Base-by-base conservation (phyloP, 1,284 basidiomycete genomes). In the Microbotryum silenes-acaulis region DNA sequence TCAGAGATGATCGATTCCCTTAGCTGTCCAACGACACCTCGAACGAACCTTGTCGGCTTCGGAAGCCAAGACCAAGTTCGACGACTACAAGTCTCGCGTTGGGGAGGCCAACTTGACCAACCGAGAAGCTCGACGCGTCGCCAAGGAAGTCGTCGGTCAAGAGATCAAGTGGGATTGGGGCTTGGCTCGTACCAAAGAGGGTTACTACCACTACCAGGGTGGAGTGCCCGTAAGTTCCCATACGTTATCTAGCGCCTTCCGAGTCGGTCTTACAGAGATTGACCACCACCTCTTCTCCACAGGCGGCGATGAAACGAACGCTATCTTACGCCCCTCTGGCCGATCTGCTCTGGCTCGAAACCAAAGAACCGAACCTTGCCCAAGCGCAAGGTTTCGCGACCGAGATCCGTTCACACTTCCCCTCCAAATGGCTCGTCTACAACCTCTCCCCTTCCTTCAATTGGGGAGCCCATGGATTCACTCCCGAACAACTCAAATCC, bases 371-470 rank as follows among this genome's bases (percentile, higher is more conserved):
- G 2, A 82, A 91, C 74, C 77, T 96, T 25, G 80, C 84, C 66
- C 84, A 91, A 74, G 91, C 91, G 1, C 81, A 83, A 53, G 81
- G 80, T 53, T 91, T 94, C 74, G 86, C 91, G 2, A 79, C 85
- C 54, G 82, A 82, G 72, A 88, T 94, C 69, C 81, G 87, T 62
- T 81, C 82, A 66, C 81, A 81, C 73, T 82, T 81, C 74, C 88
- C 89, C 47, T 84, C 81, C 71, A 91, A 89, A 84, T 79, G 85
- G 86, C 83, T 96, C 70, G 91, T 93, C n/a, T 96, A 94, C 75
- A 96, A 94, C 75, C 78, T 94, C 64, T 91, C 88, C 72, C 91
- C 91, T 4, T 90, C 88, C 72, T 96, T 96, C 80, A 93, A 94
- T 76, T 96, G 91, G 91, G 80, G 82, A 31, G 82, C 81, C 14